Percentiles rank a stretch among this genome's conserved stretches.
phyloP scores from a whole-genome alignment of 176 grass and related monocot species.

The Musa itinerans region DNA sequence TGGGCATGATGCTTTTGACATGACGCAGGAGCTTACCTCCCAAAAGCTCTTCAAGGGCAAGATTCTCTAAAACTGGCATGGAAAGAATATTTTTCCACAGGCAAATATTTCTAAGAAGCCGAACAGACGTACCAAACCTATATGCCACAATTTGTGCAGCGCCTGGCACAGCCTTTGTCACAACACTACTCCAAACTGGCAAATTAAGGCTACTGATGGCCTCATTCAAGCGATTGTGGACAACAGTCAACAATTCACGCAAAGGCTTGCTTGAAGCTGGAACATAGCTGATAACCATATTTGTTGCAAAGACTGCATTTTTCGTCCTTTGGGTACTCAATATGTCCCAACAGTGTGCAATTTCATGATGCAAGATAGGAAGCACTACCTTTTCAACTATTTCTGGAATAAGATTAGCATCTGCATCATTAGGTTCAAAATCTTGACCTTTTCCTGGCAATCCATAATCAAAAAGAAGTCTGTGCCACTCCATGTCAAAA shows the following conservation, averaged over 20 bases:
- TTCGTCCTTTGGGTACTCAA: constrained; percentile 62
- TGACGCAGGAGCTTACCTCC: constrained; percentile 80
- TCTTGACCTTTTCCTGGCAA: constrained; percentile 16
- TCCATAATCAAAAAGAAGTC: constrained; percentile 60
- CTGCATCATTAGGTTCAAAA: constrained; percentile 33
- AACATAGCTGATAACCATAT: constrained; percentile 62
- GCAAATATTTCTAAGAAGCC: constrained; percentile 77
- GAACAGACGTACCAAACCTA: constrained; percentile 69
- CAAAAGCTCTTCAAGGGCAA: constrained; percentile 71
- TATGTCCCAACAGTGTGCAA: constrained; percentile 84
- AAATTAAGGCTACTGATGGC: constrained; percentile 51
- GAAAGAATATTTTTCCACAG: constrained; percentile 86
- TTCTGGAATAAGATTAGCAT: constrained; percentile 53
- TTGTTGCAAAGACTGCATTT: constrained; percentile 47
- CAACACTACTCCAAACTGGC: constrained; percentile 65
- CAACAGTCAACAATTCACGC: constrained; percentile 48
- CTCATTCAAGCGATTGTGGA: constrained; percentile 51
- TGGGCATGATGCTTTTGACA: constrained; percentile 66
- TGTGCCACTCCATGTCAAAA: constrained; percentile 73
- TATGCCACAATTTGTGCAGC: constrained; percentile 59
- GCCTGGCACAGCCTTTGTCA: constrained; percentile 68
- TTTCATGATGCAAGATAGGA: constrained; percentile 83
- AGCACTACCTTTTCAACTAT: constrained; percentile 89
- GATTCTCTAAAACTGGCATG: constrained; percentile 56
- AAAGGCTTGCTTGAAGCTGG: constrained; percentile 49